These are phyloP conservation scores for Hyaloscypha variabilis DNA, from an alignment of 495 filamentous ascomycete genomes.

Conservation along the genomic window DNA sequence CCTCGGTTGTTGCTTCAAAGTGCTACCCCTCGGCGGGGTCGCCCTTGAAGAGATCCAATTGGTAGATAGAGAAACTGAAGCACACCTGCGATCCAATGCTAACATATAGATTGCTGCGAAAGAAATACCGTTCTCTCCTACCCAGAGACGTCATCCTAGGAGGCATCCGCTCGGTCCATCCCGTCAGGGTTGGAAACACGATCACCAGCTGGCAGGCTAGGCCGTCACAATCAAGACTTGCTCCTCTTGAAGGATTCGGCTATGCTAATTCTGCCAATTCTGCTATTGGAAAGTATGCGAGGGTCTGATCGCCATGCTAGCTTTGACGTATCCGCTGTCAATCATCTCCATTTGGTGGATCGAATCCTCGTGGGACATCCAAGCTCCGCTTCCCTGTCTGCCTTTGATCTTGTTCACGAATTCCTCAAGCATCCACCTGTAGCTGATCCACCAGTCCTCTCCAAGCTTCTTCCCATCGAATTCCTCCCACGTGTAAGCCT, in stretches of 20 bases:
- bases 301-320: conserved; percentile 46
- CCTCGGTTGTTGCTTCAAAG: background rate
- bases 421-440: conserved; percentile 55
- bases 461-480: conserved; percentile 33
- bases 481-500: conserved; percentile 50
- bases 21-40: background rate
- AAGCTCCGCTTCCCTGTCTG: conserved; percentile 42
- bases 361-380: conserved; percentile 54
- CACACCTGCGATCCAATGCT: background rate
- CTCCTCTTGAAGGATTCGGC: background rate
- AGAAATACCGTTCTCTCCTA: background rate
- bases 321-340: conserved; percentile 53
- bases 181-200: background rate
- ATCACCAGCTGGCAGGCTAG: background rate
- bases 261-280: background rate
- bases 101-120: background rate
- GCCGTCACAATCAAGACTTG: background rate
- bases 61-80: background rate
- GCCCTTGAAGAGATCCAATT: background rate
- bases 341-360: conserved; percentile 55
- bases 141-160: background rate
- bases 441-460: conserved; percentile 52
- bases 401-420: conserved; percentile 58
- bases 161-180: background rate
- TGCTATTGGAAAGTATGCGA: conserved; percentile 3